Evolutionary conservation across 257 asterid species (phyloP).

Genomic region (Ophiorrhiza pumila): DNA sequence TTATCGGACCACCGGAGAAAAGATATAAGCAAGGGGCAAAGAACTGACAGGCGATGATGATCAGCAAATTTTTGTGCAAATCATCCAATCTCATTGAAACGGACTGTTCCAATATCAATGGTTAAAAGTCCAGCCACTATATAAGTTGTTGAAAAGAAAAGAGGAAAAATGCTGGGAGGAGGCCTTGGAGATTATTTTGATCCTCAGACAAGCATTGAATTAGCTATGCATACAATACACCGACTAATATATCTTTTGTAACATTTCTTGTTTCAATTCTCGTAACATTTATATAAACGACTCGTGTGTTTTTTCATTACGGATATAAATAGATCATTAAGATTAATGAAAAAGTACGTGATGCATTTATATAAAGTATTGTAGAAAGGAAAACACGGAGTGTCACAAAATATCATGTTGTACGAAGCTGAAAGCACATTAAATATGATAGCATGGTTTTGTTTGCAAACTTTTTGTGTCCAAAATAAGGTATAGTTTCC

Average conservation of each 20-base stretch:
- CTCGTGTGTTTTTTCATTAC: no score
- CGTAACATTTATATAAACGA: no score
- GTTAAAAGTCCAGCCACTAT: not conserved
- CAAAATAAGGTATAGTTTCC: not conserved
- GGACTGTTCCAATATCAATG: not conserved
- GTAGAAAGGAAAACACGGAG: no score
- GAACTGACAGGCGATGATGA: constrained; percentile 12
- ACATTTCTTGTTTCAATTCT: no score
- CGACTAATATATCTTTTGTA: no score
- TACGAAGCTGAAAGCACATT: no score
- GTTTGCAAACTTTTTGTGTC: no score
- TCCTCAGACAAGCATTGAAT: not conserved
- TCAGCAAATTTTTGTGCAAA: not conserved
- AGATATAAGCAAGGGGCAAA: constrained; percentile 39
- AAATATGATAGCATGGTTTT: not conserved
- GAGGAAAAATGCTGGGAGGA: not conserved
- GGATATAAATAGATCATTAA: no score
- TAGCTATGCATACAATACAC: no score
- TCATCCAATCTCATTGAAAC: not conserved
- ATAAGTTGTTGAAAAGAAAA: not conserved
- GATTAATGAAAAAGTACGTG: no score
- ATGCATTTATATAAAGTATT: no score
- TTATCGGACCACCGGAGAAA: constrained; percentile 72
- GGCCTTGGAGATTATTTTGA: not conserved
- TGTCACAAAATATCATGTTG: no score